phyloP scores from a whole-genome alignment of 768 basidiomycete species.

The Plicaturopsis crispa region DNA sequence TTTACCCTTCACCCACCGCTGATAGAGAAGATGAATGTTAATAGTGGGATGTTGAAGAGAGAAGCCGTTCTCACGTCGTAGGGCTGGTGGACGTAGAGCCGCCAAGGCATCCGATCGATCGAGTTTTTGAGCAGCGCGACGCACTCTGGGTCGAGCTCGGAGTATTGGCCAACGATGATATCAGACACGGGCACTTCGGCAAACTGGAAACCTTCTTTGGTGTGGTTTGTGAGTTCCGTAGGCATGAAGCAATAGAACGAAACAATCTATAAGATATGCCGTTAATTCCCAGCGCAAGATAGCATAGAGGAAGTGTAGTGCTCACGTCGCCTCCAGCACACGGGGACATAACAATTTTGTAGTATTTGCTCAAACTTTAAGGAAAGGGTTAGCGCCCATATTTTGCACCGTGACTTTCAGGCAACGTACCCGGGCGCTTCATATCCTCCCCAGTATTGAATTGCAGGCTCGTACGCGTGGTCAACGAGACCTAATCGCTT shows the following conservation, averaged over 20 bases:
- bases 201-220: constrained; percentile 24
- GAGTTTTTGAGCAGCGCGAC: constrained; percentile 19
- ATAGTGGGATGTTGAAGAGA: not conserved
- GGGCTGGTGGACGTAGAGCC: constrained; percentile 25
- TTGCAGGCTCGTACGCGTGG: constrained; percentile 22
- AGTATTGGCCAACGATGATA: constrained; percentile 19
- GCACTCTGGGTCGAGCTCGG: constrained; percentile 23
- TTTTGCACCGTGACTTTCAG: too few species aligned
- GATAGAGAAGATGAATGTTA: constrained; percentile 1
- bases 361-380: too few species aligned
- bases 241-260: constrained; percentile 22
- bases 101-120: constrained; percentile 26
- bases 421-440: too few species aligned
- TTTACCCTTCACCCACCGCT: constrained; percentile 19
- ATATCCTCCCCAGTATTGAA: too few species aligned
- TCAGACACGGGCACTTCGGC: constrained; percentile 22
- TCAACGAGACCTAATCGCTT: constrained; percentile 21
- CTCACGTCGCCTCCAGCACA: constrained; percentile 22
- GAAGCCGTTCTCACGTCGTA: constrained; percentile 14
- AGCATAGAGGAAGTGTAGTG: too few species aligned
- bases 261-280: too few species aligned
- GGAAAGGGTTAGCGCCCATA: too few species aligned
- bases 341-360: constrained; percentile 27
- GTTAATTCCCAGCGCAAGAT: too few species aligned
- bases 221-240: constrained; percentile 24